Conservation (phyloP, 202 grass and related monocot species). For the Brachypodium distachyon region DNA sequence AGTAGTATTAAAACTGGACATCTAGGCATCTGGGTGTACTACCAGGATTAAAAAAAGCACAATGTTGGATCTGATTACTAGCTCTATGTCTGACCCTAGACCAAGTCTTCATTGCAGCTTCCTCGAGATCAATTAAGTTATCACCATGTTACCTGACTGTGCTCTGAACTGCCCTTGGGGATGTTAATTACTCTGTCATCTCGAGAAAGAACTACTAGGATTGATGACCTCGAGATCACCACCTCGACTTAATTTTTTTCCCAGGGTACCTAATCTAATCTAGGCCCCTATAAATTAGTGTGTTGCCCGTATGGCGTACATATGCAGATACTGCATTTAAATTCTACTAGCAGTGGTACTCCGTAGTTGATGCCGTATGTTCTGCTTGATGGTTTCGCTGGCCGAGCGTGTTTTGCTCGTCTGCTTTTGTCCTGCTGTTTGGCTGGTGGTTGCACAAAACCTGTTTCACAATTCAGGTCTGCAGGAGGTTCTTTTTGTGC, state of each 20-base stretch:
- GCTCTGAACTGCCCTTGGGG: constrained; percentile 20
- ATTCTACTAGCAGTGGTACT: too few relatives aligned
- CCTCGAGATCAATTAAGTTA: background rate
- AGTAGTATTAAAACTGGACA: background rate
- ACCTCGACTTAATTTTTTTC: background rate
- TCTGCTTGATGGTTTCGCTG: too few relatives aligned
- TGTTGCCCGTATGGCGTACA: background rate
- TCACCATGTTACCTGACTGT: background rate
- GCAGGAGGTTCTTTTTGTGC: too few relatives aligned
- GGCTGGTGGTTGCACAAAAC: too few relatives aligned
- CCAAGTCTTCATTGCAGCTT: background rate
- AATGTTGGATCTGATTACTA: constrained; percentile 15
- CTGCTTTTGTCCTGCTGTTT: background rate
- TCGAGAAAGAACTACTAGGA: background rate
- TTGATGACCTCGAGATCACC: constrained; percentile 1
- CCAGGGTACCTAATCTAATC: background rate
- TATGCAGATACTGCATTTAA: too few relatives aligned
- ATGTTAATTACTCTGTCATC: constrained; percentile 22
- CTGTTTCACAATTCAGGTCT: too few relatives aligned
- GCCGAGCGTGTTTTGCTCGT: too few relatives aligned
- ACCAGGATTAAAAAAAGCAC: constrained; percentile 16
- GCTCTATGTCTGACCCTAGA: constrained; percentile 11
- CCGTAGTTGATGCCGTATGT: too few relatives aligned
- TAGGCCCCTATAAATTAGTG: background rate
- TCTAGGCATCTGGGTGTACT: background rate